Percentiles rank a stretch among this genome's conserved stretches.
These are phyloP conservation scores for Amaranthus hypochondriacus DNA, from an alignment of 148 eudicot species.

Conservation along the genomic window DNA sequence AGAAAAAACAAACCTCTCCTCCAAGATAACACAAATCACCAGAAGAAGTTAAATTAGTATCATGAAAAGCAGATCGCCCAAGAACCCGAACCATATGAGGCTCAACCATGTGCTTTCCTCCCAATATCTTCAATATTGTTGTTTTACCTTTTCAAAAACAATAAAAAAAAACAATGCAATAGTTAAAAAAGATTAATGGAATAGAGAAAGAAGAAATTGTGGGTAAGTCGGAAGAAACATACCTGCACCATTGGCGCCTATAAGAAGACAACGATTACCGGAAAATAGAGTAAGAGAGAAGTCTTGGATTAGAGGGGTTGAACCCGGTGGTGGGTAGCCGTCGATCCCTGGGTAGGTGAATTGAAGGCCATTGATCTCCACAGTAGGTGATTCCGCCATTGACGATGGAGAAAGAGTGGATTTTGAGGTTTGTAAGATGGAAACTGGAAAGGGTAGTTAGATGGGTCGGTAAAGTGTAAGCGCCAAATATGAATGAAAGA, in stretches of 20 bases:
- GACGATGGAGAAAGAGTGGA: not conserved
- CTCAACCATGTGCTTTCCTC: constrained; percentile 98
- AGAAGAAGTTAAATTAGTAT: constrained; percentile 76
- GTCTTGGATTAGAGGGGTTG: constrained; percentile 65
- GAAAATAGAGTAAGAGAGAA: constrained; percentile 52
- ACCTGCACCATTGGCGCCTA: constrained; percentile 98
- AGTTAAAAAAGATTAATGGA: not conserved
- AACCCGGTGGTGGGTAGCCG: constrained; percentile 95
- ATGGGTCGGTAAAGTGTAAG: constrained; percentile 16
- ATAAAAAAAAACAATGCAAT: not conserved
- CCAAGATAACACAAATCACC: constrained; percentile 89
- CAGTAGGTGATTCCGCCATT: constrained; percentile 37
- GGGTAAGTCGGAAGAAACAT: not conserved
- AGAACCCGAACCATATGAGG: constrained; percentile 81
- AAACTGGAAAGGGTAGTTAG: not conserved
- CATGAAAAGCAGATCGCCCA: constrained; percentile 94
- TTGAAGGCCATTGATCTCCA: constrained; percentile 60
- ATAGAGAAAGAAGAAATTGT: not conserved
- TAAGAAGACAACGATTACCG: constrained; percentile 80
- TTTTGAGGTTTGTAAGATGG: not conserved
- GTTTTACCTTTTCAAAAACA: constrained; percentile 55
- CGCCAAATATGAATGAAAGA: constrained; percentile 18
- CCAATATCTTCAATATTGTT: constrained; percentile 82
- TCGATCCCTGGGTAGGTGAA: constrained; percentile 99
- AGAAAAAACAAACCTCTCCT: constrained; percentile 58